Conservation (phyloP, 176 grass and related monocot species). For the Cenchrus purpureus region DNA sequence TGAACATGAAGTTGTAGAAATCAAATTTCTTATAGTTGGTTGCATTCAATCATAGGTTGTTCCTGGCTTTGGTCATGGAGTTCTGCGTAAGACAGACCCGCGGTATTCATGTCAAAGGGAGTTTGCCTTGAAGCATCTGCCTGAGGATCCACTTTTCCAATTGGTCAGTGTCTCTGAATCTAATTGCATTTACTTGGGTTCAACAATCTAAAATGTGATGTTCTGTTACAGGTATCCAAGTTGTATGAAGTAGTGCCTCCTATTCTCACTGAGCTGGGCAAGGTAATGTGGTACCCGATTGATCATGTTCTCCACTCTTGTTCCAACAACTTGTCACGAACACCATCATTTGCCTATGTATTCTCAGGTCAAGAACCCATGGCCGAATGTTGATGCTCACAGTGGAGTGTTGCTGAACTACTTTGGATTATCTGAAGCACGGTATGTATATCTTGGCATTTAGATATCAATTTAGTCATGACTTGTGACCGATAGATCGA, state of each 20-base stretch:
- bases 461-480: neutral
- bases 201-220: conserved; percentile 1
- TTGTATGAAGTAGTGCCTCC: conserved; percentile 98
- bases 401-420: conserved; percentile 93
- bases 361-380: conserved; percentile 95
- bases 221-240: conserved; percentile 83
- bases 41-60: conserved; percentile 64
- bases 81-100: conserved; percentile 95
- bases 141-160: conserved; percentile 94
- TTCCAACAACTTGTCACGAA: conserved; percentile 30
- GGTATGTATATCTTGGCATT: conserved; percentile 37
- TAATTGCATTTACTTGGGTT: conserved; percentile 9
- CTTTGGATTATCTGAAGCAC: conserved; percentile 90
- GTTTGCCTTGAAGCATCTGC: conserved; percentile 95
- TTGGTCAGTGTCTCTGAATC: conserved; percentile 60
- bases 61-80: conserved; percentile 97
- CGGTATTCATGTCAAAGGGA: conserved; percentile 98
- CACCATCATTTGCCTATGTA: conserved; percentile 3
- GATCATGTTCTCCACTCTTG: neutral
- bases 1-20: neutral
- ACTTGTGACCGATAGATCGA: neutral
- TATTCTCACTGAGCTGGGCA: conserved; percentile 90
- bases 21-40: conserved; percentile 2
- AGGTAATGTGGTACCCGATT: conserved; percentile 52
- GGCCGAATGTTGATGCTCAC: conserved; percentile 99